These are phyloP conservation scores for Fusarium begoniae DNA, from an alignment of 2,329 filamentous ascomycete species.

Conservation along the genomic window DNA sequence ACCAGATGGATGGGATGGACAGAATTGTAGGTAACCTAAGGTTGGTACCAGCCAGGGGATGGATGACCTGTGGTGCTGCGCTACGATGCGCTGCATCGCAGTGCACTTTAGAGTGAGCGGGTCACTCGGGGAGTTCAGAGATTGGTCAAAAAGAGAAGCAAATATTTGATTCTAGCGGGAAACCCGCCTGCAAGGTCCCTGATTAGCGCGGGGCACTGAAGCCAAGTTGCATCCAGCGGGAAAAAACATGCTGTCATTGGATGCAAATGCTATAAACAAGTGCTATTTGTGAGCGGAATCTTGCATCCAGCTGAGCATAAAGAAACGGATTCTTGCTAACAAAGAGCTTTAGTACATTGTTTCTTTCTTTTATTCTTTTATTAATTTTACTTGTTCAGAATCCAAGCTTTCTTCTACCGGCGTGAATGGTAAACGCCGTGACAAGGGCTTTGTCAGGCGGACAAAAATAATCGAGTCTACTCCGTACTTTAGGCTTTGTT, in stretches of 20 bases:
- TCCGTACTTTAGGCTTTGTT: not conserved
- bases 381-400: not conserved
- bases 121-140: not conserved
- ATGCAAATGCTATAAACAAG: not conserved
- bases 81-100: not conserved
- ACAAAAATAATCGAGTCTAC: constrained; percentile 10
- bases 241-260: not conserved
- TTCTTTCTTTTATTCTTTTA: not conserved
- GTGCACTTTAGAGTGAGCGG: constrained; percentile 6
- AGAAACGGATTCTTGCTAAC: not conserved
- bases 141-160: constrained; percentile 6
- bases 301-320: not conserved
- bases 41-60: not conserved
- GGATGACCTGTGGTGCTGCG: not conserved
- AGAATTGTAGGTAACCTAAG: constrained; percentile 7
- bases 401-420: not conserved
- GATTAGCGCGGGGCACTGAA: constrained; percentile 33
- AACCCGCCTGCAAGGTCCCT: constrained; percentile 33
- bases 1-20: not conserved
- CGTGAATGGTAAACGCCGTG: constrained; percentile 15
- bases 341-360: no score
- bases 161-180: constrained; percentile 26
- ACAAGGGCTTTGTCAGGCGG: not conserved
- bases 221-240: not conserved
- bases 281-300: not conserved